Evolutionary conservation across 164 flowering plant species (phyloP).

Genomic region (Cinnamomum chago): DNA sequence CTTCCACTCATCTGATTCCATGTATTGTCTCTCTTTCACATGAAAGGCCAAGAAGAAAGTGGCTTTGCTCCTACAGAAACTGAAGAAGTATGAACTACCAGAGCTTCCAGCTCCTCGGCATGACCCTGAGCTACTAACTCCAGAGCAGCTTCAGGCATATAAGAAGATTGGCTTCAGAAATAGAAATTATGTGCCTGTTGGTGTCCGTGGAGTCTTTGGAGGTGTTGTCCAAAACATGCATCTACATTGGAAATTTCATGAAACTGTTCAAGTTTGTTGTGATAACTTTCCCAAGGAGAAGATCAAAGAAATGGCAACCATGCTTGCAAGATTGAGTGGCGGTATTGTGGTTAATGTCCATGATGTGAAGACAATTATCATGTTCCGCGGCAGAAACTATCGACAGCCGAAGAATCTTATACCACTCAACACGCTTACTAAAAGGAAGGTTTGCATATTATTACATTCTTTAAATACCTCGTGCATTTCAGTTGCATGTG

Average conservation of each 20-base stretch:
- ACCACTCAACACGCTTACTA: conserved; percentile 94
- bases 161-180: conserved; percentile 92
- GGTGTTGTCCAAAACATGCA: conserved; percentile 99
- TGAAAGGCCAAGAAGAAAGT: conserved; percentile 96
- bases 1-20: conserved; percentile 4
- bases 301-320: conserved; percentile 95
- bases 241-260: conserved; percentile 99
- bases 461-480: background rate
- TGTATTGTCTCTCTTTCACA: background rate
- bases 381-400: conserved; percentile 98
- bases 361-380: conserved; percentile 91
- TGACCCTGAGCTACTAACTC: conserved; percentile 94
- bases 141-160: conserved; percentile 91
- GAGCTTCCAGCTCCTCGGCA: conserved; percentile 85
- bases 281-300: conserved; percentile 97
- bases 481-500: too few species aligned
- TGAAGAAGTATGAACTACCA: conserved; percentile 94
- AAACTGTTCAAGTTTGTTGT: conserved; percentile 98
- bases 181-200: conserved; percentile 91
- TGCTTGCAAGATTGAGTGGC: conserved; percentile 92
- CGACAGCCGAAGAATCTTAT: conserved; percentile 93
- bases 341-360: conserved; percentile 94
- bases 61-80: conserved; percentile 86
- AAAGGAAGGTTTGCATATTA: conserved; percentile 67
- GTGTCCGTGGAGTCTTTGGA: conserved; percentile 99